These are phyloP conservation scores for Carallia pectinifolia DNA, from an alignment of 345 rosid species.

Conservation along the genomic window DNA sequence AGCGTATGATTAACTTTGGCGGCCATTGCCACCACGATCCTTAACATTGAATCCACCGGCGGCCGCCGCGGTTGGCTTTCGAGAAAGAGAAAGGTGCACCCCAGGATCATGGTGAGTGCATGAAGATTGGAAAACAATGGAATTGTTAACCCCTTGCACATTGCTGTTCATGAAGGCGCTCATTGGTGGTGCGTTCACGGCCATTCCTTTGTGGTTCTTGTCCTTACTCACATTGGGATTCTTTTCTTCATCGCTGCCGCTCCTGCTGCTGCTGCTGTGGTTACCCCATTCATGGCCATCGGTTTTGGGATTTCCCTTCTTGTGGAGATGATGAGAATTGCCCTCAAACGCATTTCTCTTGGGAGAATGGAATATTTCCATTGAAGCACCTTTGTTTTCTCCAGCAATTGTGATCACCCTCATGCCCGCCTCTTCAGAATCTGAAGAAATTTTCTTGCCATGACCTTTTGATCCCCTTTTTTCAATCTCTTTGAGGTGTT, in stretches of 20 bases:
- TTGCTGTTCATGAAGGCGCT: conserved; percentile 73
- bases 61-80: conserved; percentile 49
- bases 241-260: conserved; percentile 39
- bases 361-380: conserved; percentile 68
- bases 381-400: conserved; percentile 84
- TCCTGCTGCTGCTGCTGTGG: conserved; percentile 31
- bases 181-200: conserved; percentile 35
- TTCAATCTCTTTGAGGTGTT: conserved; percentile 7
- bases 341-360: conserved; percentile 27
- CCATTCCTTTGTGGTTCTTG: conserved; percentile 24
- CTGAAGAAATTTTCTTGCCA: conserved; percentile 35
- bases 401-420: conserved; percentile 81
- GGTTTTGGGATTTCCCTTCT: conserved; percentile 24
- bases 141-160: conserved; percentile 85
- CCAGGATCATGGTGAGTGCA: conserved; percentile 82
- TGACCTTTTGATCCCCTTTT: conserved; percentile 24
- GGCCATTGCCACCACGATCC: conserved; percentile 42
- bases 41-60: conserved; percentile 40
- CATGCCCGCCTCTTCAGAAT: conserved; percentile 43
- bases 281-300: conserved; percentile 18
- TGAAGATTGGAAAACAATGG: conserved; percentile 60
- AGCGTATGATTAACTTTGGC: conserved; percentile 19
- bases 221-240: conserved; percentile 28
- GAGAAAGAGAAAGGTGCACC: conserved; percentile 51
- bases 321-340: conserved; percentile 21